phyloP scores from a whole-genome alignment of 257 asterid genomes.

The Solanum acaule region DNA sequence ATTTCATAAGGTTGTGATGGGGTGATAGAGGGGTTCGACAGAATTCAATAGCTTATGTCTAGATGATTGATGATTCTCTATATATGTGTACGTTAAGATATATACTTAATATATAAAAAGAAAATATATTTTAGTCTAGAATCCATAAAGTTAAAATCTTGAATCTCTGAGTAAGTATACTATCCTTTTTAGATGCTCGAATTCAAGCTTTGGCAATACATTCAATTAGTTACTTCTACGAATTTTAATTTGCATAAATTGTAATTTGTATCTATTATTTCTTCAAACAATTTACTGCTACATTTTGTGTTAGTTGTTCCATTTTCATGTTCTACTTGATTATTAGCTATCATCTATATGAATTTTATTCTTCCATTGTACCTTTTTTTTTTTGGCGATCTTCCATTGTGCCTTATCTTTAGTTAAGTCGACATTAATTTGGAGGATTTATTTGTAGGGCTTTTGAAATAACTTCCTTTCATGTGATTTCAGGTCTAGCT shows the following conservation, averaged over 20 bases:
- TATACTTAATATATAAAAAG: neutral
- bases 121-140: neutral
- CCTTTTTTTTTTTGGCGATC: neutral
- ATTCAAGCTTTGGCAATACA: neutral
- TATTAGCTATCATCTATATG: neutral
- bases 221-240: neutral
- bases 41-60: neutral
- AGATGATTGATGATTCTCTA: neutral
- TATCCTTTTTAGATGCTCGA: neutral
- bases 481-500: neutral
- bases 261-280: neutral
- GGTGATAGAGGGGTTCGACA: neutral
- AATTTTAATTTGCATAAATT: neutral
- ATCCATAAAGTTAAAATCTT: neutral
- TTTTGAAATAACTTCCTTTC: neutral
- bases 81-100: neutral
- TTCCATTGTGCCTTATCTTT: neutral
- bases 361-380: neutral
- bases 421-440: neutral
- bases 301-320: neutral
- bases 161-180: neutral
- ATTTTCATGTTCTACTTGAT: neutral
- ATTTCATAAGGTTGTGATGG: slow-evolving; percentile 11
- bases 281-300: neutral
- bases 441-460: neutral